Percentiles rank a stretch among this genome's conserved stretches.
Conservation (phyloP, 768 basidiomycete genomes). For the Tephrocybe sp. region DNA sequence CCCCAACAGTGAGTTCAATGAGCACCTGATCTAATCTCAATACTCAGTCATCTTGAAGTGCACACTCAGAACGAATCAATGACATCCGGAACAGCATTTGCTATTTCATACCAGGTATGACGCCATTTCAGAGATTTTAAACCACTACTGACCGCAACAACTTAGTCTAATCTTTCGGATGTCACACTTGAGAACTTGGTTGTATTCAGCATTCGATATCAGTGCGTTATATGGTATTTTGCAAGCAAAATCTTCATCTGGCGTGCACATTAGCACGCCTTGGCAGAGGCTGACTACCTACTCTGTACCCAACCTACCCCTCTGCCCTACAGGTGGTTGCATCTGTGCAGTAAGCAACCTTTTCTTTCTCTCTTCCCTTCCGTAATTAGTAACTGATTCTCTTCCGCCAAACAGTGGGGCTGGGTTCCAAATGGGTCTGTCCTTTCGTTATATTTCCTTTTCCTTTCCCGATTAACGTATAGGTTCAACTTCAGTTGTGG, state of each 20-base stretch:
- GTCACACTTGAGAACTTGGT: conserved; percentile 47
- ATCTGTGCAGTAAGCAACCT: conserved; percentile 43
- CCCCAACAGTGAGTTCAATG: conserved; percentile 42
- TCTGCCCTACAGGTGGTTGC: conserved; percentile 48
- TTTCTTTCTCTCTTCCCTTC: neutral
- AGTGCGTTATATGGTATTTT: conserved; percentile 28
- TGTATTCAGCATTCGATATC: conserved; percentile 50
- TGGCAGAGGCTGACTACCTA: conserved; percentile 48
- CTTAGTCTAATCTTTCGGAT: conserved; percentile 39
- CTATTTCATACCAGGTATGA: conserved; percentile 48
- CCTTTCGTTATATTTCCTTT: neutral
- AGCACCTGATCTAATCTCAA: neutral
- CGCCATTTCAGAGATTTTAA: neutral
- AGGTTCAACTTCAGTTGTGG: conserved; percentile 38
- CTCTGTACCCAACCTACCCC: conserved; percentile 47
- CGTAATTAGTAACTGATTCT: neutral
- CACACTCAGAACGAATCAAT: conserved; percentile 49
- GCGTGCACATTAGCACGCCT: no score
- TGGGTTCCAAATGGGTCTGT: conserved; percentile 47
- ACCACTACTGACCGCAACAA: conserved; percentile 14
- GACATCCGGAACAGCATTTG: conserved; percentile 55
- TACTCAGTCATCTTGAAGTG: conserved; percentile 29
- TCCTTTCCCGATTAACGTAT: neutral
- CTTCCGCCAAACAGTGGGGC: conserved; percentile 37
- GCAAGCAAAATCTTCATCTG: no score